Conservation (phyloP, 495 filamentous ascomycete species). For the Lepidopterella palustris region DNA sequence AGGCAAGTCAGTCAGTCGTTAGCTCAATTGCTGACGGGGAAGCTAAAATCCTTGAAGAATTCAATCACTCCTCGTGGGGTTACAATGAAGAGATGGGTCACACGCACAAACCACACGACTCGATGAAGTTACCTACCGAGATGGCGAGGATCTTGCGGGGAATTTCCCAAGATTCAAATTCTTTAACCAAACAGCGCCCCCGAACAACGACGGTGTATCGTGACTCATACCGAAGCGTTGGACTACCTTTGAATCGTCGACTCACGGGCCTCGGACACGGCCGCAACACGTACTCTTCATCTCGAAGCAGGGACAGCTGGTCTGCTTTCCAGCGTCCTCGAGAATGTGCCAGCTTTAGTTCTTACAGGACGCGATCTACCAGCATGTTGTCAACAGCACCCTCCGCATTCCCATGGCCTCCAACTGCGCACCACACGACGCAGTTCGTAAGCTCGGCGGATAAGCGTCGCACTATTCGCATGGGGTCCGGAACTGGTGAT, state of each 20-base stretch:
- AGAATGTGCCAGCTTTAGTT: slow-evolving; percentile 26
- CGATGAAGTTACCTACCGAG: slow-evolving; percentile 34
- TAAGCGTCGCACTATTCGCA: slow-evolving; percentile 30
- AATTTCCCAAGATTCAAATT: slow-evolving; percentile 17
- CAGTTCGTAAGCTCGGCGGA: slow-evolving; percentile 20
- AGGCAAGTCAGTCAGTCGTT: slow-evolving; percentile 16
- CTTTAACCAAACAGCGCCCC: slow-evolving; percentile 23
- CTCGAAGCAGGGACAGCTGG: slow-evolving; percentile 10
- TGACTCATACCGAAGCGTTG: slow-evolving; percentile 10
- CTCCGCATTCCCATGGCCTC: slow-evolving; percentile 30
- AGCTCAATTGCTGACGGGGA: slow-evolving; percentile 30
- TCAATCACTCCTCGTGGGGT: slow-evolving; percentile 31
- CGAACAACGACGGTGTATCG: slow-evolving; percentile 6
- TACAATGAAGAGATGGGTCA: slow-evolving; percentile 15
- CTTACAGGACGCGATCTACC: slow-evolving; percentile 27
- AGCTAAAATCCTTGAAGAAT: slow-evolving; percentile 25
- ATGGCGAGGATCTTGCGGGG: slow-evolving; percentile 28
- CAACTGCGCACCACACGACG: slow-evolving; percentile 13
- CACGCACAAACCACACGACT: slow-evolving; percentile 32
- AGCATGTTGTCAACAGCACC: slow-evolving; percentile 30
- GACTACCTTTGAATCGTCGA: slow-evolving; percentile 21
- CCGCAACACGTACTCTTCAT: slow-evolving; percentile 14
- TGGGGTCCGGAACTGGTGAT: slow-evolving; percentile 22
- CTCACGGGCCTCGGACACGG: slow-evolving; percentile 23
- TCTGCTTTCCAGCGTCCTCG: slow-evolving; percentile 1